phyloP scores from a whole-genome alignment of 306 rosid species.

The Ormosia semicastrata region DNA sequence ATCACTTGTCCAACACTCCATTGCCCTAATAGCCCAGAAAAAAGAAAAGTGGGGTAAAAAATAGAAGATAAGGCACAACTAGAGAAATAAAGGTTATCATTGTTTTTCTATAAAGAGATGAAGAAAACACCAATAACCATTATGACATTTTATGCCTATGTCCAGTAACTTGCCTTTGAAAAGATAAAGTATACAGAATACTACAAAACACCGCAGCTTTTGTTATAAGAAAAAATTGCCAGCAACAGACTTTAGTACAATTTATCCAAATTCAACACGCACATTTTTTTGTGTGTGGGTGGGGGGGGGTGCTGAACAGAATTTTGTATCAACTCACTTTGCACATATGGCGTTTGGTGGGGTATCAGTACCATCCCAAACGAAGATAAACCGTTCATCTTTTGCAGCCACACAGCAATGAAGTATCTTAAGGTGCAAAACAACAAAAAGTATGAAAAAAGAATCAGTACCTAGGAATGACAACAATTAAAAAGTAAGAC shows the following conservation, averaged over 20 bases:
- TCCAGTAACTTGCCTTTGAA: neutral
- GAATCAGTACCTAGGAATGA: conserved; percentile 15
- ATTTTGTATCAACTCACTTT: conserved; percentile 43
- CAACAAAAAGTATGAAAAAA: conserved; percentile 8
- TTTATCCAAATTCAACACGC: neutral
- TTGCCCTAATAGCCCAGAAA: neutral
- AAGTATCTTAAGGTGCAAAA: conserved; percentile 48
- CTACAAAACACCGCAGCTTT: neutral
- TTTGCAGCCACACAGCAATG: conserved; percentile 41
- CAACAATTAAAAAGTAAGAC: neutral
- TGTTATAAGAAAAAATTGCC: neutral
- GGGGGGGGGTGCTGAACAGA: neutral
- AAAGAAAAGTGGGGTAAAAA: neutral
- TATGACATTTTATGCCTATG: neutral
- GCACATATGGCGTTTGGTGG: conserved; percentile 40
- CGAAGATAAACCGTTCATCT: conserved; percentile 44
- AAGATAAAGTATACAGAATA: neutral
- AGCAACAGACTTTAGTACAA: neutral
- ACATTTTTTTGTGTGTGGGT: neutral
- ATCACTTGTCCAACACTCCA: neutral
- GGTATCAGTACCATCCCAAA: conserved; percentile 89
- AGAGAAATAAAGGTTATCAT: neutral
- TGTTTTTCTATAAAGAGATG: neutral
- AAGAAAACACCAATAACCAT: neutral
- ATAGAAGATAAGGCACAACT: neutral